A percentile compares a stretch with the other conserved stretches of the same genome.
These are phyloP conservation scores for Candida michaelii DNA, from an alignment of 805 yeast species.

Conservation along the genomic window DNA sequence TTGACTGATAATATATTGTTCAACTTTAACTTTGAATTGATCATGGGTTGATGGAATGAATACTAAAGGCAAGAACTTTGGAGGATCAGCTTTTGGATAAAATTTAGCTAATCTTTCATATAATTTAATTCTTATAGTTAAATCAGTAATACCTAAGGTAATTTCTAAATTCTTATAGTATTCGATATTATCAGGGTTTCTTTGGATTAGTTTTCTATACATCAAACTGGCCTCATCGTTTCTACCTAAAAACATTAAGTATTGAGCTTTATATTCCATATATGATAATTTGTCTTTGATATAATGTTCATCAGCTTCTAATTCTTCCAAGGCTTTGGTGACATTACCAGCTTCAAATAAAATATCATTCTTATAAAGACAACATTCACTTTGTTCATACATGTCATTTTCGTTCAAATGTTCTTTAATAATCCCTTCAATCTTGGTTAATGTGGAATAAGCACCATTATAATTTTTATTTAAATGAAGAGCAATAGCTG, in stretches of 20 bases:
- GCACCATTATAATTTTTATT: constrained; percentile 67
- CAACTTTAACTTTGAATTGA: constrained; percentile 47
- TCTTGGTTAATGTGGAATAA: constrained; percentile 66
- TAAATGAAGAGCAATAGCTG: constrained; percentile 83
- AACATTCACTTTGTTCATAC: constrained; percentile 79
- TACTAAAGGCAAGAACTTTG: constrained; percentile 72
- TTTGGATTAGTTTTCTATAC: constrained; percentile 68
- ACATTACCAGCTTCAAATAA: constrained; percentile 64
- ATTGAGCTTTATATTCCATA: constrained; percentile 66
- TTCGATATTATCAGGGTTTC: constrained; percentile 77
- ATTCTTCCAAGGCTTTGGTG: constrained; percentile 59
- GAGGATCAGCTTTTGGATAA: constrained; percentile 84
- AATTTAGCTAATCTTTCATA: constrained; percentile 65
- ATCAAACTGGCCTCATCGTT: constrained; percentile 63
- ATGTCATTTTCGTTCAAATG: constrained; percentile 64
- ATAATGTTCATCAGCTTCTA: constrained; percentile 51
- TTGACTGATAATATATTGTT: constrained; percentile 57
- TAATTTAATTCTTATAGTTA: constrained; percentile 51
- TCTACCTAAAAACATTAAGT: constrained; percentile 56
- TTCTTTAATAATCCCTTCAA: constrained; percentile 72
- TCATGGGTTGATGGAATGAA: constrained; percentile 57
- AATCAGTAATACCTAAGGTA: constrained; percentile 50
- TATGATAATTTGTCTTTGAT: constrained; percentile 58
- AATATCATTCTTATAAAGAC: constrained; percentile 68
- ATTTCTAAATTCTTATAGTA: constrained; percentile 70